Evolutionary conservation across 768 basidiomycete genomes (phyloP), one percentile per base, ranked within the genome.

Genomic region (Rhizopogon vulgaris): DNA sequence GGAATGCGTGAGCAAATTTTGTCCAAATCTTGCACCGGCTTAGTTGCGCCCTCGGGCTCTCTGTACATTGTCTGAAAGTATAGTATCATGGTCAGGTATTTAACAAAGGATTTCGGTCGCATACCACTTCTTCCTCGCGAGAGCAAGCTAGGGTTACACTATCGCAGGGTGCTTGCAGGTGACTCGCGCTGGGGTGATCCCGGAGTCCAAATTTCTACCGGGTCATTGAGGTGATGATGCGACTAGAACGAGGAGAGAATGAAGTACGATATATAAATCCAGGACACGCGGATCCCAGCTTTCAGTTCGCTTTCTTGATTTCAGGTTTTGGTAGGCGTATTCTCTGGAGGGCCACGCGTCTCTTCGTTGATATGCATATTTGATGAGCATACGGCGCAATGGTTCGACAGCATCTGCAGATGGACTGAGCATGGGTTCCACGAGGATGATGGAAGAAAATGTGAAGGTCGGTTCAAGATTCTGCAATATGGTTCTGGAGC

Each of bases 371-470:
- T 73, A 69, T 0, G 84, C 82, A 11, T 70, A 60, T 15, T 65
- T 63, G 18, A 84, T 70, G 6, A 86, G 74, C 7, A 58, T 52
- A 1, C 53, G 43, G 22, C 77, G 71, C 18, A 85, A 67, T 6
- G 64, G 60, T 0, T 57, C 50, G 32, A 85, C 65, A 24, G 73
- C 71, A 27, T 73, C 60, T 1, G 70, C 61, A 8, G 78, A 79
- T 0, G 82, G 76, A 49, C 77, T 80, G 41, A 87, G 64, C 69
- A 87, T 71, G 3, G 85, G 84, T 61, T 87, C 85, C 46, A 84
- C 71, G 22, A 87, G 71, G 53, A 86, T 69, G 52, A 87, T 58
- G 4, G 76, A 77, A 0, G 63, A 58, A 60, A 86, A 85, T 3
- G 58, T 61, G 39, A 82, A 58, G 0, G 48, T 40, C 0, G 80